Percentiles rank a stretch among this genome's conserved stretches.
These are phyloP conservation scores for Cladosporium sp. DNA, from an alignment of 2,329 filamentous ascomycete genomes.

Conservation along the genomic window DNA sequence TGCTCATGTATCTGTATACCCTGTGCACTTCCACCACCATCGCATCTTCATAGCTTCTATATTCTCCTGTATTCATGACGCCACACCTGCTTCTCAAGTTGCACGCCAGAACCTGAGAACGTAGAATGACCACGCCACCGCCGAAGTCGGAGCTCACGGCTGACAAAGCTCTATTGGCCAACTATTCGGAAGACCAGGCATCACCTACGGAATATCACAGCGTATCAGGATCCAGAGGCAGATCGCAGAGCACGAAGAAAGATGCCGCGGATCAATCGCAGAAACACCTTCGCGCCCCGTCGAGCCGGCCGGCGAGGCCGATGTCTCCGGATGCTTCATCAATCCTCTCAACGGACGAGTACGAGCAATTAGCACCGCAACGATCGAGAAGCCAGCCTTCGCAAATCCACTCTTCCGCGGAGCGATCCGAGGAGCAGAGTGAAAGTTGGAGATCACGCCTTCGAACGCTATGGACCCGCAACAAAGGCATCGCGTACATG, in stretches of 20 bases:
- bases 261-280: not conserved
- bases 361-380: constrained; percentile 23
- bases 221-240: not conserved
- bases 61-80: not conserved
- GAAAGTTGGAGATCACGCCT: constrained; percentile 19
- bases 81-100: not conserved
- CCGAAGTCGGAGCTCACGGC: not conserved
- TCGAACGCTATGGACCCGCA: constrained; percentile 51
- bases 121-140: not conserved
- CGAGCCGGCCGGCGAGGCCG: constrained; percentile 28
- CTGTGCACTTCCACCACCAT: not conserved
- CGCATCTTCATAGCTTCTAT: not conserved
- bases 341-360: constrained; percentile 30
- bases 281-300: constrained; percentile 15
- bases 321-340: constrained; percentile 41
- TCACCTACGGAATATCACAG: not conserved
- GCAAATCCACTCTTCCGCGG: constrained; percentile 5
- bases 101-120: not conserved
- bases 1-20: too few species aligned
- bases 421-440: not conserved
- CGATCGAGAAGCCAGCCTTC: constrained; percentile 13
- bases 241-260: not conserved
- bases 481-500: constrained; percentile 69
- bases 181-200: not conserved
- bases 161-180: not conserved